Conservation (phyloP, 306 rosid species). For the Pueraria montana region DNA sequence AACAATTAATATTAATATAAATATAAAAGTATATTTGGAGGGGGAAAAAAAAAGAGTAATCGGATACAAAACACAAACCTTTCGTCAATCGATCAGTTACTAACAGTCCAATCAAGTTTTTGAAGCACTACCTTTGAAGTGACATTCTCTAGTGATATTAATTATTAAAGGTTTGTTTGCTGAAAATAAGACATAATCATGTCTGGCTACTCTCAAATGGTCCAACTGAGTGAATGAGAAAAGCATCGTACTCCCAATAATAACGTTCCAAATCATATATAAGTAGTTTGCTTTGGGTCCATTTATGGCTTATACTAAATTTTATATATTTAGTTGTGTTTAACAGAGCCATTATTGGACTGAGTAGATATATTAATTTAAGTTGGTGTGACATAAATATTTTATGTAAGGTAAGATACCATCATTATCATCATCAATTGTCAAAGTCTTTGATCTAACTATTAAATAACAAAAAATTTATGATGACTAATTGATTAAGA, state of each 20-base stretch:
- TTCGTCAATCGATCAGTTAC: background rate
- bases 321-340: slow-evolving; percentile 3
- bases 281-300: no score
- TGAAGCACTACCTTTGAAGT: background rate
- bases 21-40: no score
- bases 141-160: slow-evolving; percentile 37
- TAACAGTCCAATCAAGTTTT: background rate
- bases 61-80: background rate
- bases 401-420: slow-evolving; percentile 22
- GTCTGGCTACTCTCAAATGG: slow-evolving; percentile 31
- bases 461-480: slow-evolving; percentile 7
- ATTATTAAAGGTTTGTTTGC: slow-evolving; percentile 35
- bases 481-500: background rate
- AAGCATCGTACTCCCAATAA: slow-evolving; percentile 23
- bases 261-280: slow-evolving; percentile 34
- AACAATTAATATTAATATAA: no score
- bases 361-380: slow-evolving; percentile 38
- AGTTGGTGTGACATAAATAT: slow-evolving; percentile 18
- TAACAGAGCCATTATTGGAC: slow-evolving; percentile 13
- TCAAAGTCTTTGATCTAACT: no score
- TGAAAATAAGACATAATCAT: slow-evolving; percentile 44
- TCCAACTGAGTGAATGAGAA: slow-evolving; percentile 35
- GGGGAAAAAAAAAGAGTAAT: background rate
- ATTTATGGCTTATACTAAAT: slow-evolving; percentile 24
- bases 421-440: slow-evolving; percentile 27